phyloP scores from a whole-genome alignment of 2,329 filamentous ascomycete genomes.

The Pestalotiopsis sp. region DNA sequence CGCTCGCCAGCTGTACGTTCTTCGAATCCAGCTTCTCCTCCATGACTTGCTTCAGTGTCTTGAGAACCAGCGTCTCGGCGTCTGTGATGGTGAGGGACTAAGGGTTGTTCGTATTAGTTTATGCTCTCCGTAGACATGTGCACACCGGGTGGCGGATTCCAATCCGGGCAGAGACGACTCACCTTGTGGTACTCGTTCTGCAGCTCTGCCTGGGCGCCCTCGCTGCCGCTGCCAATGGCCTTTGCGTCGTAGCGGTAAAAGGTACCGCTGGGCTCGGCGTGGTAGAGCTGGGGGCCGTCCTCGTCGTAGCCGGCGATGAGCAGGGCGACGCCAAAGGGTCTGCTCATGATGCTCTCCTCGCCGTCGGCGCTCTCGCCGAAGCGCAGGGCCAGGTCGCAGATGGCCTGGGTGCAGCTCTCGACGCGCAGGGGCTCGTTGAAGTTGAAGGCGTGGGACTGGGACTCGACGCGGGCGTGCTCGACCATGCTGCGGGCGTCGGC shows the following conservation, averaged over 20 bases:
- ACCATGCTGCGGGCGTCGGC: conserved; percentile 97
- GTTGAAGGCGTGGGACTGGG: conserved; percentile 96
- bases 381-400: conserved; percentile 93
- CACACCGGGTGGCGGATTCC: background rate
- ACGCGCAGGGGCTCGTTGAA: conserved; percentile 94
- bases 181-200: conserved; percentile 98
- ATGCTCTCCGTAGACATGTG: background rate
- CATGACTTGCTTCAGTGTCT: conserved; percentile 99
- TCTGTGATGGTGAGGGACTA: conserved; percentile 88
- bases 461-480: conserved; percentile 96
- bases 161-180: conserved; percentile 16
- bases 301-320: conserved; percentile 97
- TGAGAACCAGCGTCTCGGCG: conserved; percentile 92
- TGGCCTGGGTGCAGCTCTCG: conserved; percentile 97
- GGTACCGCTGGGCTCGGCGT: conserved; percentile 95
- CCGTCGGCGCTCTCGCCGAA: conserved; percentile 98
- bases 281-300: conserved; percentile 95
- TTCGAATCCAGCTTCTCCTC: conserved; percentile 99
- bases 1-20: conserved; percentile 97
- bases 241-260: conserved; percentile 99
- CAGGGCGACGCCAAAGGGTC: conserved; percentile 94
- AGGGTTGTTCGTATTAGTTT: background rate
- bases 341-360: conserved; percentile 97
- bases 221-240: conserved; percentile 95
- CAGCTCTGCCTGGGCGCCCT: conserved; percentile 95